These are phyloP conservation scores for Wickerhamomyces sp. DNA, from an alignment of 1,139 yeast genomes.

Conservation along the genomic window DNA sequence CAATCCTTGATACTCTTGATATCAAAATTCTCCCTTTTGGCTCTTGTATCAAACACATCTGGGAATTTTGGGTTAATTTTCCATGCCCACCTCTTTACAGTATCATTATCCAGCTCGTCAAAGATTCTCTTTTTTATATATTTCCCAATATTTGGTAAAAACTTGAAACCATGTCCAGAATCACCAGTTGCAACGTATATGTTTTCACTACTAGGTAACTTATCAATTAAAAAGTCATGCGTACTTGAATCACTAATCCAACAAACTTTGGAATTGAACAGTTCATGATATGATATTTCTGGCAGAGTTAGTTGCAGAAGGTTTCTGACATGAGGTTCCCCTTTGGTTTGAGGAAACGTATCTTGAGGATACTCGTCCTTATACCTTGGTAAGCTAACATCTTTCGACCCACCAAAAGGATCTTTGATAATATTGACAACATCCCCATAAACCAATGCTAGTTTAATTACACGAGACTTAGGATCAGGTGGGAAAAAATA, in stretches of 20 bases:
- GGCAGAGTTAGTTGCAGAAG: slow-evolving; percentile 32
- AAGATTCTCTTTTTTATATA: slow-evolving; percentile 28
- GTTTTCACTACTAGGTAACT: slow-evolving; percentile 30
- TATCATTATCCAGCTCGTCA: slow-evolving; percentile 6
- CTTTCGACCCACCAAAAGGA: slow-evolving; percentile 22
- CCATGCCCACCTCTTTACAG: slow-evolving; percentile 15
- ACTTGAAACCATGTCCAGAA: slow-evolving; percentile 41
- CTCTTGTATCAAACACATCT: slow-evolving; percentile 13
- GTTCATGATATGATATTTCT: slow-evolving; percentile 31
- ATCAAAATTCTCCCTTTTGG: slow-evolving; percentile 18
- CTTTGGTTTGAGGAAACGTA: slow-evolving; percentile 31
- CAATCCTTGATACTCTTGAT: slow-evolving; percentile 7
- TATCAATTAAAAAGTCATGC: slow-evolving; percentile 39
- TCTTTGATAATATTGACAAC: slow-evolving; percentile 26
- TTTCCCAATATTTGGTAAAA: slow-evolving; percentile 38
- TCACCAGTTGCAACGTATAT: slow-evolving; percentile 40
- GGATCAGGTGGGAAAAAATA: slow-evolving; percentile 46
- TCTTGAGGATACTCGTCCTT: slow-evolving; percentile 28
- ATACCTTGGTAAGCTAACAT: slow-evolving; percentile 35
- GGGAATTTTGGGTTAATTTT: slow-evolving; percentile 17
- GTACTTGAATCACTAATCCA: slow-evolving; percentile 45
- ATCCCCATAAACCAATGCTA: slow-evolving; percentile 36
- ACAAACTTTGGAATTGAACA: slow-evolving; percentile 36
- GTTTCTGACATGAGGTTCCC: slow-evolving; percentile 25
- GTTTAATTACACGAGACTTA: slow-evolving; percentile 32